Conservation (phyloP, 331 rosid genomes). For the Malus hybrid region DNA sequence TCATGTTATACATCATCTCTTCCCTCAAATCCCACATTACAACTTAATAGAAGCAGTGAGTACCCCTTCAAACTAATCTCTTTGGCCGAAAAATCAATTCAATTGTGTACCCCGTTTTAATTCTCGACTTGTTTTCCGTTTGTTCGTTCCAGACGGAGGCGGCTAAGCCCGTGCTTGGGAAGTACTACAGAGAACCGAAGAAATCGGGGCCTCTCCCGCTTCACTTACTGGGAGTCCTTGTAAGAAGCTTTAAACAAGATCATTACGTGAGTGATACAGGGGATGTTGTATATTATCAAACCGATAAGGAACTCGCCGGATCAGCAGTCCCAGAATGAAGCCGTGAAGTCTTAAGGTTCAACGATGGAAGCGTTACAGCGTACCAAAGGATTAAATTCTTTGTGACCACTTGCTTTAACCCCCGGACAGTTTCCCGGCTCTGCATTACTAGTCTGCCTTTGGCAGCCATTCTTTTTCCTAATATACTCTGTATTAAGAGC, state of each 20-base stretch:
- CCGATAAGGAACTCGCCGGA: constrained; percentile 21
- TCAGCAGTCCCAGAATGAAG: background rate
- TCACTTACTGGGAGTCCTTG: constrained; percentile 36
- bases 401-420: background rate
- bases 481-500: background rate
- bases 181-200: constrained; percentile 36
- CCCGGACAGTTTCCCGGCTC: too few species aligned
- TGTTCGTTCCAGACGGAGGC: constrained; percentile 32
- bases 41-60: constrained; percentile 43
- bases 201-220: constrained; percentile 38
- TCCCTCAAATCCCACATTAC: constrained; percentile 52
- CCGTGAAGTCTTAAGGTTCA: background rate
- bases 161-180: constrained; percentile 39
- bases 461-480: too few species aligned
- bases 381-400: background rate
- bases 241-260: constrained; percentile 35
- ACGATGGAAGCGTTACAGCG: background rate
- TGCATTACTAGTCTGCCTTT: too few species aligned
- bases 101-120: background rate
- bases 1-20: constrained; percentile 46
- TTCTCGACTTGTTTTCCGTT: background rate
- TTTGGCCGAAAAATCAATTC: background rate
- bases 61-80: background rate
- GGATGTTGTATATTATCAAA: constrained; percentile 41
- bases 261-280: constrained; percentile 45